Percentiles rank a stretch among this genome's conserved stretches.
Evolutionary conservation across 2,329 filamentous ascomycete species (phyloP).

Genomic region (Alternaria consortialis): DNA sequence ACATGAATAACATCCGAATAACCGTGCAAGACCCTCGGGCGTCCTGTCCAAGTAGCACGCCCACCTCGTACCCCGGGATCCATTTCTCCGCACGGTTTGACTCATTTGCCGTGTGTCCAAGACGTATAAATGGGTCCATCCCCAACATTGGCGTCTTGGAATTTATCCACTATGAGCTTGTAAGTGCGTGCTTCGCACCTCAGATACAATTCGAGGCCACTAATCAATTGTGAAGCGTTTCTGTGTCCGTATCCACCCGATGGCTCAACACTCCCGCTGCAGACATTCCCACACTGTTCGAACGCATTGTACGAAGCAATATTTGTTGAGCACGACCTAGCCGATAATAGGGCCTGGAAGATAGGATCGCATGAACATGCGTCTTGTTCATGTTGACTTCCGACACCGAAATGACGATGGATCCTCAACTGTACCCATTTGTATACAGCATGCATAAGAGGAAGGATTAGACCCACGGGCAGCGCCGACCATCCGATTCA

Average conservation of each 20-base stretch:
- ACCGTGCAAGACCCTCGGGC: not conserved
- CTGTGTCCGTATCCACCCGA: not conserved
- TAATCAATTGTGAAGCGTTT: slow-evolving; percentile 2
- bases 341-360: slow-evolving; percentile 65
- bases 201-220: not conserved
- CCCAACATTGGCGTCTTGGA: slow-evolving; percentile 18
- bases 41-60: not conserved
- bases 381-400: slow-evolving; percentile 77
- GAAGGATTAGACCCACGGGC: slow-evolving; percentile 70
- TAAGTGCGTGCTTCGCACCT: not conserved
- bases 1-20: not conserved
- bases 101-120: not conserved
- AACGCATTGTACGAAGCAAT: not conserved
- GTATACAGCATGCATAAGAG: slow-evolving; percentile 76
- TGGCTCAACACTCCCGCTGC: not conserved
- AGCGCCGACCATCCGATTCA: slow-evolving; percentile 65
- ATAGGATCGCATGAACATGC: slow-evolving; percentile 71
- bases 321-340: slow-evolving; percentile 65
- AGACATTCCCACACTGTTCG: not conserved
- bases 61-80: not conserved
- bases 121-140: slow-evolving; percentile 15
- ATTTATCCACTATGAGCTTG: slow-evolving; percentile 3
- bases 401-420: slow-evolving; percentile 83
- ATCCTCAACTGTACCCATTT: slow-evolving; percentile 78
- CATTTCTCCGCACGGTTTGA: slow-evolving; percentile 7